phyloP scores from a whole-genome alignment of 768 basidiomycete genomes.

The Naganishia friedmannii region DNA sequence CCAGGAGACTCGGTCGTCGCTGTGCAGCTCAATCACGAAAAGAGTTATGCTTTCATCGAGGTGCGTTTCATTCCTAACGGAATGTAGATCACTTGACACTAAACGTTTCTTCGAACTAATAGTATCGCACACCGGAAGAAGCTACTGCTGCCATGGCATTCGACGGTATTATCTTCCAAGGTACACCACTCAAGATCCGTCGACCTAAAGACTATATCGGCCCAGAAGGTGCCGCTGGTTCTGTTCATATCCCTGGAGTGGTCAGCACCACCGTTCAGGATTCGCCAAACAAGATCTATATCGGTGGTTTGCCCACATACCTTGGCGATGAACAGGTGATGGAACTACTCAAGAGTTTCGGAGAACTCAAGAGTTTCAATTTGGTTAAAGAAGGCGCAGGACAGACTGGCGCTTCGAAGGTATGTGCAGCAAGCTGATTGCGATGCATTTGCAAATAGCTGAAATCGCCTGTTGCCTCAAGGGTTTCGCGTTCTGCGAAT shows the following conservation, averaged over 20 bases:
- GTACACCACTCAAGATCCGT: slow-evolving; percentile 92
- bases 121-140: slow-evolving; percentile 98
- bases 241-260: slow-evolving; percentile 82
- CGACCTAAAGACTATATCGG: slow-evolving; percentile 97
- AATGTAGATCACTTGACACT: not conserved
- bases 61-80: slow-evolving; percentile 55
- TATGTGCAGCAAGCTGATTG: slow-evolving; percentile 44
- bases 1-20: slow-evolving; percentile 81
- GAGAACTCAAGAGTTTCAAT: slow-evolving; percentile 96
- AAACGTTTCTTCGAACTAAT: not conserved
- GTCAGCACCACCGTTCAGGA: slow-evolving; percentile 97
- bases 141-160: slow-evolving; percentile 95
- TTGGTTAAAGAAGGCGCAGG: slow-evolving; percentile 85
- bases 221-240: slow-evolving; percentile 60
- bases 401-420: slow-evolving; percentile 77
- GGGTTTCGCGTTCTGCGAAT: slow-evolving; percentile 99
- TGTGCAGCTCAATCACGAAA: slow-evolving; percentile 96
- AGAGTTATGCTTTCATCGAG: slow-evolving; percentile 98
- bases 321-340: slow-evolving; percentile 98
- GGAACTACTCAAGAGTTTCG: slow-evolving; percentile 94
- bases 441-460: not conserved
- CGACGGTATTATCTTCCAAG: slow-evolving; percentile 93
- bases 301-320: slow-evolving; percentile 91
- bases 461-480: slow-evolving; percentile 46
- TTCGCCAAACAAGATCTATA: slow-evolving; percentile 95